Evolutionary conservation across 2,329 filamentous ascomycete species (phyloP).

Genomic region (Colletotrichum eleusines): DNA sequence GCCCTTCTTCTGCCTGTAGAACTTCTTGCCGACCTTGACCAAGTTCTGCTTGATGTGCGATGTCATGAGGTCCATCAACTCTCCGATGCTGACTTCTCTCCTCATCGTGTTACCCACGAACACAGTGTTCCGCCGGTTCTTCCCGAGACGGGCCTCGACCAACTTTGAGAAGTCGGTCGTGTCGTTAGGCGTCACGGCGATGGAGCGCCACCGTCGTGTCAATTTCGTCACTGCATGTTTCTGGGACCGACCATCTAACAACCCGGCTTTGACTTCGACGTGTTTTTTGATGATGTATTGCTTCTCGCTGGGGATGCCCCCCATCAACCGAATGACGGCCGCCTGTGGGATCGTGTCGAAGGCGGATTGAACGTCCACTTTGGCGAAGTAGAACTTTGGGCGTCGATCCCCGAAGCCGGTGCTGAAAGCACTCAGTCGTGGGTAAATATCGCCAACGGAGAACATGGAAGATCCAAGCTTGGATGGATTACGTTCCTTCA

Average conservation of each 20-base stretch:
- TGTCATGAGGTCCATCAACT: constrained; percentile 76
- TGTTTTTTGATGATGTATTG: constrained; percentile 81
- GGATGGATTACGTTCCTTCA: constrained; percentile 60
- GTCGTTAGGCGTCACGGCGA: constrained; percentile 60
- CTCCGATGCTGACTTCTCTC: constrained; percentile 65
- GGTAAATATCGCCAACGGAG: constrained; percentile 84
- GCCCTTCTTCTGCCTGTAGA: constrained; percentile 86
- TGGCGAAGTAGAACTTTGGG: constrained; percentile 82
- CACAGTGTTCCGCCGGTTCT: constrained; percentile 73
- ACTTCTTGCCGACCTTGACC: constrained; percentile 88
- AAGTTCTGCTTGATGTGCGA: constrained; percentile 89
- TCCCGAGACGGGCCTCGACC: constrained; percentile 55
- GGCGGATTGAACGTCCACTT: constrained; percentile 90
- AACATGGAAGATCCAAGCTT: constrained; percentile 84
- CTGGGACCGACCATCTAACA: constrained; percentile 41
- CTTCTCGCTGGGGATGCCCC: constrained; percentile 65
- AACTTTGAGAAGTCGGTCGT: constrained; percentile 58
- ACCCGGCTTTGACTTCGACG: constrained; percentile 72
- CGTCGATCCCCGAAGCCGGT: constrained; percentile 54
- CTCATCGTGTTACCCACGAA: constrained; percentile 79
- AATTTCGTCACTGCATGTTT: constrained; percentile 53
- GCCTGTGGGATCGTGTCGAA: constrained; percentile 96
- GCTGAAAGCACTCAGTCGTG: constrained; percentile 78
- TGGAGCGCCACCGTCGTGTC: constrained; percentile 64
- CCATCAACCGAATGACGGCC: constrained; percentile 76